Percentiles rank a stretch among this genome's conserved stretches.
Conservation (phyloP, 345 rosid species). For the Eucalyptus victrix region DNA sequence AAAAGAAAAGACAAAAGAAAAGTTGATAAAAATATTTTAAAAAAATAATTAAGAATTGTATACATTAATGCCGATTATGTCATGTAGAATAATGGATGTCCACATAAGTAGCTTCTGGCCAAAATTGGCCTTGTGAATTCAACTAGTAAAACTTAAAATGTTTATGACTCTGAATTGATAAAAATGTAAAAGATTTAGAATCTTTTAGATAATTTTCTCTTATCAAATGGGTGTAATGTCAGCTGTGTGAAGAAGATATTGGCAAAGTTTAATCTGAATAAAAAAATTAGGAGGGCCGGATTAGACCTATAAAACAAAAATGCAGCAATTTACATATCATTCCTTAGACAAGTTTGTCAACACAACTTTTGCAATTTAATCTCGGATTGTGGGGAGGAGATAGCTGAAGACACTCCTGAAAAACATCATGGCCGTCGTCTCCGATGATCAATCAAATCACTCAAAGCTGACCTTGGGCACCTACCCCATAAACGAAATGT, state of each 20-base stretch:
- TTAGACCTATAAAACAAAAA: neutral
- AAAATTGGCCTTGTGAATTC: too few species aligned
- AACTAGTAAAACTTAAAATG: too few species aligned
- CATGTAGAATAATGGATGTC: too few species aligned
- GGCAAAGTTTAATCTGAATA: neutral
- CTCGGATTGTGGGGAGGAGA: neutral
- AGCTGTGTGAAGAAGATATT: neutral
- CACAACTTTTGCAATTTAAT: neutral
- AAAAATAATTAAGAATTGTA: too few species aligned
- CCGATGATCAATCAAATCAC: neutral
- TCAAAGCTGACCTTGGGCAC: neutral
- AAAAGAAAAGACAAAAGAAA: too few species aligned
- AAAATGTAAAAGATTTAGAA: too few species aligned
- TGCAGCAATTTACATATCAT: neutral
- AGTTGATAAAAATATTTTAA: too few species aligned
- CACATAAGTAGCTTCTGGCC: accelerated
- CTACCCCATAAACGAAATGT: neutral
- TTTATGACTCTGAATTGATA: too few species aligned
- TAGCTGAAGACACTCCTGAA: neutral
- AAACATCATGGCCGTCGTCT: neutral
- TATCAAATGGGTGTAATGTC: neutral
- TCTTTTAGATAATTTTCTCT: accelerated
- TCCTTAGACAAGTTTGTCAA: neutral
- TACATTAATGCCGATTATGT: accelerated
- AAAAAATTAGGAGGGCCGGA: neutral